Percentiles rank a stretch among this genome's conserved stretches.
Conservation (phyloP, 176 grass and related monocot species). For the Paspalum vaginatum region DNA sequence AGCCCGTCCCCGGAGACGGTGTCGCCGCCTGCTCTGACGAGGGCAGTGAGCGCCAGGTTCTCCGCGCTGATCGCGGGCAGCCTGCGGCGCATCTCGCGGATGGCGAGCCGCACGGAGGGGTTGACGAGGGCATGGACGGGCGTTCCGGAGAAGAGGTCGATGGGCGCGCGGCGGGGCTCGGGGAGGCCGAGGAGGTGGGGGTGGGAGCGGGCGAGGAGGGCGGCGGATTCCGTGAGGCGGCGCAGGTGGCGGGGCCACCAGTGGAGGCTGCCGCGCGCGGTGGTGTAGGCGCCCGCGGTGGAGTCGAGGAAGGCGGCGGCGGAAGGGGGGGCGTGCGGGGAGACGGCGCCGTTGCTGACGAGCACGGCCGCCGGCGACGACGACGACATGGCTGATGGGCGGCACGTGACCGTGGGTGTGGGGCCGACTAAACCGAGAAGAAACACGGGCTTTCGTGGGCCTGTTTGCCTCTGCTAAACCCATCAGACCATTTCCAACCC, state of each 20-base stretch:
- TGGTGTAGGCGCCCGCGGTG: conserved; percentile 79
- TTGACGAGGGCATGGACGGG: conserved; percentile 34
- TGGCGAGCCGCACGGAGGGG: conserved; percentile 49
- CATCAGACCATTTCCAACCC: too few species aligned
- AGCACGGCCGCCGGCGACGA: conserved; percentile 41
- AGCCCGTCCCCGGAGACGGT: not conserved
- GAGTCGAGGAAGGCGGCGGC: conserved; percentile 67
- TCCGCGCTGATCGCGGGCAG: conserved; percentile 15
- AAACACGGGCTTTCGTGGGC: too few species aligned
- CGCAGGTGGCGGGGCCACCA: conserved; percentile 83
- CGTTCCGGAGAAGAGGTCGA: not conserved
- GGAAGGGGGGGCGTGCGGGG: conserved; percentile 48
- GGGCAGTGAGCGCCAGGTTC: conserved; percentile 64
- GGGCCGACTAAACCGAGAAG: too few species aligned
- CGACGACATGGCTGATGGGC: conserved; percentile 11
- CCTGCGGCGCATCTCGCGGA: conserved; percentile 40
- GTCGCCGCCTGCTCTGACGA: conserved; percentile 43
- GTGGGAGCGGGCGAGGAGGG: conserved; percentile 48
- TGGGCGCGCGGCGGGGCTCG: not conserved
- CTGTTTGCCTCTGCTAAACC: too few species aligned
- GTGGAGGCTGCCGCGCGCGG: conserved; percentile 63
- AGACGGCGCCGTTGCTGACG: conserved; percentile 56
- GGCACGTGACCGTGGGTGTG: too few species aligned
- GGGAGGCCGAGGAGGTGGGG: conserved; percentile 58
- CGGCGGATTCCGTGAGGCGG: conserved; percentile 63